phyloP scores from a whole-genome alignment of 495 filamentous ascomycete genomes.

The Podospora fimiseda region DNA sequence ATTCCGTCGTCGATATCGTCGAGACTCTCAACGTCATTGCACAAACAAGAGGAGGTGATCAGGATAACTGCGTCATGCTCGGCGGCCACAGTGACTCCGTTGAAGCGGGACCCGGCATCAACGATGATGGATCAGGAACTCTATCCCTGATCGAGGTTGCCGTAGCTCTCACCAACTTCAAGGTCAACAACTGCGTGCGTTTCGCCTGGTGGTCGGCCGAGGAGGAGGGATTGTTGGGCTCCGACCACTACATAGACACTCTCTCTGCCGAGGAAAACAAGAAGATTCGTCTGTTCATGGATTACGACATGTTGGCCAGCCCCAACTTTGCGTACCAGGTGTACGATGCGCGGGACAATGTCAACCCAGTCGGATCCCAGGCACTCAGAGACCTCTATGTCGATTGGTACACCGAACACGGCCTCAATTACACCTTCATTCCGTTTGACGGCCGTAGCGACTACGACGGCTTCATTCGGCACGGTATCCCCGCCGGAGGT shows the following conservation, averaged over 20 bases:
- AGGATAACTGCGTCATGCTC: constrained; percentile 51
- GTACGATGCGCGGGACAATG: constrained; percentile 40
- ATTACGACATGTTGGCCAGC: constrained; percentile 55
- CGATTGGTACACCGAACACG: constrained; percentile 42
- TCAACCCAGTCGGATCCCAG: constrained; percentile 44
- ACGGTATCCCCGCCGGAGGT: constrained; percentile 49
- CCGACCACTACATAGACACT: constrained; percentile 47
- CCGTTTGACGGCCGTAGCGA: constrained; percentile 52
- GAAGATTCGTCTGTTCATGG: constrained; percentile 54
- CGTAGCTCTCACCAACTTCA: constrained; percentile 42
- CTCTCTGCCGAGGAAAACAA: constrained; percentile 44
- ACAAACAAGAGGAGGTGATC: constrained; percentile 49
- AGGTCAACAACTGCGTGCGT: constrained; percentile 50
- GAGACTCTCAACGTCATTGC: constrained; percentile 49
- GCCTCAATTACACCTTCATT: constrained; percentile 46
- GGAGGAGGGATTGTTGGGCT: constrained; percentile 53
- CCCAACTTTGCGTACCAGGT: constrained; percentile 52
- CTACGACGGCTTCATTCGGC: constrained; percentile 49
- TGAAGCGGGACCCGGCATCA: constrained; percentile 43
- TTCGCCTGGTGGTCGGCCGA: constrained; percentile 55
- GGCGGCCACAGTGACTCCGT: constrained; percentile 53
- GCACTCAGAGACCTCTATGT: constrained; percentile 47
- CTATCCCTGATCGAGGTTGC: constrained; percentile 50
- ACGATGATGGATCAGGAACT: constrained; percentile 50
- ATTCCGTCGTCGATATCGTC: constrained; percentile 40